Evolutionary conservation across 2,329 filamentous ascomycete species (phyloP), one percentile per base, ranked within the genome.

Genomic region (Colletotrichum melonis): DNA sequence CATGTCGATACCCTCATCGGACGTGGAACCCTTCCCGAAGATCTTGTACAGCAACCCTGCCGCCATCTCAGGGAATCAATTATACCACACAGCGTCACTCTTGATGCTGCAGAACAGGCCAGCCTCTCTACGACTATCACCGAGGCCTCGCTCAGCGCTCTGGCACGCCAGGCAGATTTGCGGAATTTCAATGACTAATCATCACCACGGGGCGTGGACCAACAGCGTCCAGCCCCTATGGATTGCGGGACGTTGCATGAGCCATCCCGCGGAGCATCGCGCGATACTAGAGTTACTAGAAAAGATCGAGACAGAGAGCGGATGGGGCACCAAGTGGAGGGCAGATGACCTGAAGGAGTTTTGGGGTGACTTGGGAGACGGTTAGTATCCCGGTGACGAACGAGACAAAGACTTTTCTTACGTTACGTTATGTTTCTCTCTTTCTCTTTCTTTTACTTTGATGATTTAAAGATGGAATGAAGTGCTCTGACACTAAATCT

Each of bases 151-250:
- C 0, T 89, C 87, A 16, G 77, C 84, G 1, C 79, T 88, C 9
- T 90, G 88, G 88, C 89, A 91, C 76, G 88, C 88, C 2, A 85
- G 86, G 68, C 83, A 85, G 19, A 86, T 90, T 42, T 89, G 88
- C 71, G 89, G 88, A 2, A 90, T 90, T 35, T 89, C 88, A 1
- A 76, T 88, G 28, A 85, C 88, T 2, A 91, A 91, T 74, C 85
- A 85, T 6, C 88, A 91, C 68, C 83, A 86, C 19, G 89, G 88
- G 4, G 88, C 86, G 74, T 77, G 89, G 58, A 90, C 88, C 74
- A 90, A 91, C 76, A 87, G 88, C 5, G 87, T 90, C 9, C 88
- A 90, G 74, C 88, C 88, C 2, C 81, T 90, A 0, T 90, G 87
- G 86, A 82, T 91, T 22, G 89, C 89, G 1, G 89, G 88, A 1